phyloP scores from a whole-genome alignment of 495 filamentous ascomycete species.

The Recurvomyces mirabilis region DNA sequence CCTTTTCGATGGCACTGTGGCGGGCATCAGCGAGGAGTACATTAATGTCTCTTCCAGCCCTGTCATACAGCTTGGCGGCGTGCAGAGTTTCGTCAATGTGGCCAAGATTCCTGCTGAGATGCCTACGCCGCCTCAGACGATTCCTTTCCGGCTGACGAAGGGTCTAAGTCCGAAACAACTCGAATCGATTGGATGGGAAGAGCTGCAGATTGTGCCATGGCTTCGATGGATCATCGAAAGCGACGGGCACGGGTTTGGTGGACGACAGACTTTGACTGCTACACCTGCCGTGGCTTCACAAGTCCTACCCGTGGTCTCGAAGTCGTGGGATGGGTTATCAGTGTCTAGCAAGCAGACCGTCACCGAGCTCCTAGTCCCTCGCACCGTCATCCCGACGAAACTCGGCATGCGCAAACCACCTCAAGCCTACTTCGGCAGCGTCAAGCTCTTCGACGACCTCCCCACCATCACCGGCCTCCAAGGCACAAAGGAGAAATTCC shows the following conservation, averaged over 20 bases:
- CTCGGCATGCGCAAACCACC: slow-evolving; percentile 75
- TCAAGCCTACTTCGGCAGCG: slow-evolving; percentile 85
- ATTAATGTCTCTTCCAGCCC: slow-evolving; percentile 37
- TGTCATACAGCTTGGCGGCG: slow-evolving; percentile 63
- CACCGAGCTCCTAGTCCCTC: slow-evolving; percentile 46
- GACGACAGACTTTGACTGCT: slow-evolving; percentile 52
- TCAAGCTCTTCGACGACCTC: slow-evolving; percentile 88
- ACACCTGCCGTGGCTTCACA: slow-evolving; percentile 65
- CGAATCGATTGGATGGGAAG: slow-evolving; percentile 69
- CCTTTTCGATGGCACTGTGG: slow-evolving; percentile 71
- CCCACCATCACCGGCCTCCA: slow-evolving; percentile 64
- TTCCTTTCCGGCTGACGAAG: slow-evolving; percentile 72
- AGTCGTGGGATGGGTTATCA: slow-evolving; percentile 71
- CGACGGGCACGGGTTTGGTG: slow-evolving; percentile 20
- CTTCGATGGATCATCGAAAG: slow-evolving; percentile 62
- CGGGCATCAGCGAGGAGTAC: slow-evolving; percentile 54
- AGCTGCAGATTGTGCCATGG: slow-evolving; percentile 75
- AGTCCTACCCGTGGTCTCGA: slow-evolving; percentile 71
- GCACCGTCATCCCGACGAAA: slow-evolving; percentile 81
- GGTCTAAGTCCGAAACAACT: slow-evolving; percentile 48
- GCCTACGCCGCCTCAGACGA: slow-evolving; percentile 68
- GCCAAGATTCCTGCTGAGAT: slow-evolving; percentile 68
- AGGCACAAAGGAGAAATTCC: slow-evolving; percentile 78
- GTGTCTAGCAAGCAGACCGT: slow-evolving; percentile 53
- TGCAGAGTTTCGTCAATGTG: slow-evolving; percentile 61